Evolutionary conservation across 768 basidiomycete genomes (phyloP), one percentile per base, ranked within the genome.

Genomic region (Gloeostereum incarnatum): DNA sequence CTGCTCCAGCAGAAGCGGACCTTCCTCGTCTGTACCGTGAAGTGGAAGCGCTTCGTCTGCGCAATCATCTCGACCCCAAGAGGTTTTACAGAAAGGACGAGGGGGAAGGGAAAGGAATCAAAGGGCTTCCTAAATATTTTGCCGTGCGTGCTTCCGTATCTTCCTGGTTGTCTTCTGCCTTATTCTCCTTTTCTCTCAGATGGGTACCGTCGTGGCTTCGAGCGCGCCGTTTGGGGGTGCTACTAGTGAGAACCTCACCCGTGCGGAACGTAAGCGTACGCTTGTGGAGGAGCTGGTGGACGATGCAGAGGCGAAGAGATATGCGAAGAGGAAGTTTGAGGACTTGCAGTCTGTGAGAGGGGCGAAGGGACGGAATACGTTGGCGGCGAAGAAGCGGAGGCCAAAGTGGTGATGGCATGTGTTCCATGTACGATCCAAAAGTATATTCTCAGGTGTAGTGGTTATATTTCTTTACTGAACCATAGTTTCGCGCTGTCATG

Each of bases 271-370:
- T 42, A 90, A 92, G 59, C 70, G 88, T 43, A 87, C 82, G 4
- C 60, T 92, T 32, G 84, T 96, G 17, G 89, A 92, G 44, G 91
- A 93, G 50, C 67, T 94, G 24, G 76, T 93, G 36, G 86, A 86
- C 49, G 90, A 93, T 60, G 80, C 86, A 2, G 85, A 91, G 58
- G 75, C 86, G 19, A 78, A 76, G 55, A 70, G 80, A 43, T 92
- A 92, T 53, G 83, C 91, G n/a, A 92, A 92, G 64, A 78, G 74
- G 64, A 93, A 93, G 63, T 92, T 90, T 59, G 73, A 75, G 44
- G 84, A 88, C 37, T 59, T 91, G 33, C 81, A 88, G 59, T 53
- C 57, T 4, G 72, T 76, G 30, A 70, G 81, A 49, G 79, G 73
- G 14, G 77, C 77, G 11, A 77, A 65, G 49, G 87, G 88, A 6